phyloP scores from a whole-genome alignment of 2,329 filamentous ascomycete species.

The Aspergillus oerlinghausenensis region DNA sequence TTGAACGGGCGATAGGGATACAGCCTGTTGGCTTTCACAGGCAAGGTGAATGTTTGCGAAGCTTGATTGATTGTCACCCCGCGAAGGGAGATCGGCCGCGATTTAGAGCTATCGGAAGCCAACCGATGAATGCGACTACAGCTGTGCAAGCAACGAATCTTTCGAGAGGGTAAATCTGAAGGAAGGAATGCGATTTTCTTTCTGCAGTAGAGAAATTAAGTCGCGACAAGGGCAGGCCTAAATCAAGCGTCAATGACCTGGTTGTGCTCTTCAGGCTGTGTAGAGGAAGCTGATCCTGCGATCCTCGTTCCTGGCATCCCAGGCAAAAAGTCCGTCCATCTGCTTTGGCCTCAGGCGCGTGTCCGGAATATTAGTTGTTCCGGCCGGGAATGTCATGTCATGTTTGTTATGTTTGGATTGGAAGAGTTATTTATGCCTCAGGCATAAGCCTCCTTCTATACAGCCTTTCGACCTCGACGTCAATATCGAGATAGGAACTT shows the following conservation, averaged over 20 bases:
- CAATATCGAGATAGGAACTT: not conserved
- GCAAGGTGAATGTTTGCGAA: slow-evolving; percentile 3
- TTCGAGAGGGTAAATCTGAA: slow-evolving; percentile 3
- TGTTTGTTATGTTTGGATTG: not conserved
- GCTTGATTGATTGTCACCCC: slow-evolving; percentile 1
- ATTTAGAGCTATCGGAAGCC: slow-evolving; percentile 14
- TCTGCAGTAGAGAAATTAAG: slow-evolving; percentile 6
- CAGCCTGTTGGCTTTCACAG: not conserved
- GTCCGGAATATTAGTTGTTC: slow-evolving; percentile 13
- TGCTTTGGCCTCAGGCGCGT: slow-evolving; percentile 19
- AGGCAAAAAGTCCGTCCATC: slow-evolving; percentile 20
- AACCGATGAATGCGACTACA: slow-evolving; percentile 14
- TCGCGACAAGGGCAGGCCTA: slow-evolving; percentile 7
- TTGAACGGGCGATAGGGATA: not conserved
- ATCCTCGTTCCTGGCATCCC: slow-evolving; percentile 7
- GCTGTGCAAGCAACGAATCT: slow-evolving; percentile 8
- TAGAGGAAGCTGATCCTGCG: slow-evolving; percentile 9
- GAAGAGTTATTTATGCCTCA: not conserved
- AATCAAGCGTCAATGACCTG: slow-evolving; percentile 13
- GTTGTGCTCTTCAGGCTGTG: slow-evolving; percentile 10
- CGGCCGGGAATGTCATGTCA: not conserved
- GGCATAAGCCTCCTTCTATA: not conserved
- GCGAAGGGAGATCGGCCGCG: slow-evolving; percentile 7
- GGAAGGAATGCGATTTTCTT: not conserved
- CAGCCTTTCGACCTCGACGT: not conserved